Conservation (phyloP, 352 stramenopile species). For the Nothophytophthora sp. region DNA sequence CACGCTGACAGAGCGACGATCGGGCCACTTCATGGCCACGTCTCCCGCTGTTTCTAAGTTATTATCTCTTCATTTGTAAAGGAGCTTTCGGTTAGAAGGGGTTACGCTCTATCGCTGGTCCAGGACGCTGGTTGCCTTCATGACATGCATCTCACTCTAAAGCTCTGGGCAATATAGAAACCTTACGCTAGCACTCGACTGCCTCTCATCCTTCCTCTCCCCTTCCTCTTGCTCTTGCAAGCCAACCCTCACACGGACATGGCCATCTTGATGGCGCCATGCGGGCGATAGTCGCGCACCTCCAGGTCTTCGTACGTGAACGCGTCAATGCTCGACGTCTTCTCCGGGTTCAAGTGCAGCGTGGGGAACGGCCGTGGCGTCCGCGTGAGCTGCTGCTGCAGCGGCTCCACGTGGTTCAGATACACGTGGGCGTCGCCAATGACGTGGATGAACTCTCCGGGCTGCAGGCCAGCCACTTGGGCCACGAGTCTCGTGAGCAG, state of each 20-base stretch:
- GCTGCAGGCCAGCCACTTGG: slow-evolving; percentile 92
- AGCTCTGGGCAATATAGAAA: too few relatives aligned
- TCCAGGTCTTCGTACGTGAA: slow-evolving; percentile 98
- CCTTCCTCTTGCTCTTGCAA: too few relatives aligned
- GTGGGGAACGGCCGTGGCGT: slow-evolving; percentile 95
- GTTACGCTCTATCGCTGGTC: too few relatives aligned
- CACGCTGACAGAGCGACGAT: slow-evolving; percentile 25
- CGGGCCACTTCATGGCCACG: too few relatives aligned
- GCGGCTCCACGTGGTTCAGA: slow-evolving; percentile 98
- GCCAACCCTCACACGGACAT: slow-evolving; percentile 92
- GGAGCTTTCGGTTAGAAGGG: too few relatives aligned
- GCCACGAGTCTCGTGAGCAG: slow-evolving; percentile 97
- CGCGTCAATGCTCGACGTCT: slow-evolving; percentile 93
- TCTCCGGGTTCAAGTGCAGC: slow-evolving; percentile 87
- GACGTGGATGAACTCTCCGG: slow-evolving; percentile 98
- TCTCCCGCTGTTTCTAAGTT: too few relatives aligned
- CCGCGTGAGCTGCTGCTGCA: slow-evolving; percentile 95
- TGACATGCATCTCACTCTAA: too few relatives aligned
- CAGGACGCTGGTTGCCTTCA: too few relatives aligned
- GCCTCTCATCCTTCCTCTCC: too few relatives aligned
- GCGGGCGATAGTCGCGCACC: slow-evolving; percentile 95
- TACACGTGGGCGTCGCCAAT: slow-evolving; percentile 99
- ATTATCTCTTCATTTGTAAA: too few relatives aligned
- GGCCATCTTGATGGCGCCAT: slow-evolving; percentile 99
- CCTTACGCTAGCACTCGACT: too few relatives aligned